phyloP scores from a whole-genome alignment of 2,329 filamentous ascomycete species.

The Beauveria scarabaeidicola region DNA sequence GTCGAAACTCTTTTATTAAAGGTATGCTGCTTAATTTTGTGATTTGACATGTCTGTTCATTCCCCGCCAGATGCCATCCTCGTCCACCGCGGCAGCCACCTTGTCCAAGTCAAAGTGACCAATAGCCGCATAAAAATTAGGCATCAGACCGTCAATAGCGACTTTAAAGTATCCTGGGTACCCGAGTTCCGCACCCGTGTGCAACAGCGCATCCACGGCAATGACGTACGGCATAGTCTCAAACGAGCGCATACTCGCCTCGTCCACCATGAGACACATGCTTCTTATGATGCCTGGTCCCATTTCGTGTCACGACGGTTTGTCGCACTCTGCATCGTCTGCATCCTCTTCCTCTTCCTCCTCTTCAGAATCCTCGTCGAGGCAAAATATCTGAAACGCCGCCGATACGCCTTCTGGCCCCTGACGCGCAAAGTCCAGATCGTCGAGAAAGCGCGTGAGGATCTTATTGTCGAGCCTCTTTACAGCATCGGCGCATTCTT shows the following conservation, averaged over 20 bases:
- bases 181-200: neutral
- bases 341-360: neutral
- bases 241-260: neutral
- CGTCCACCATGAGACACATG: neutral
- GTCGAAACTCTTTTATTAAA: too few relatives aligned
- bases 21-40: neutral
- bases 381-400: neutral
- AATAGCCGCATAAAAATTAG: neutral
- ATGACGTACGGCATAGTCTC: neutral
- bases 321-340: neutral
- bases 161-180: neutral
- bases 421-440: neutral
- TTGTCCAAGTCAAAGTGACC: neutral
- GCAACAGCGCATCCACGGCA: conserved; percentile 6
- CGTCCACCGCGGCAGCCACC: neutral
- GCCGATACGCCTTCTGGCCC: neutral
- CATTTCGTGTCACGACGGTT: neutral
- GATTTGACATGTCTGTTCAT: neutral
- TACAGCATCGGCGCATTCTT: neutral
- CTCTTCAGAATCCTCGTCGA: neutral
- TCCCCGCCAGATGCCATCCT: neutral
- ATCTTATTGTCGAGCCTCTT: neutral
- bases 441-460: neutral
- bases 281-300: neutral
- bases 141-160: neutral